These are phyloP conservation scores for Deuterostichococcus epilithicus DNA, from an alignment of 139 green algal species.

Conservation along the genomic window DNA sequence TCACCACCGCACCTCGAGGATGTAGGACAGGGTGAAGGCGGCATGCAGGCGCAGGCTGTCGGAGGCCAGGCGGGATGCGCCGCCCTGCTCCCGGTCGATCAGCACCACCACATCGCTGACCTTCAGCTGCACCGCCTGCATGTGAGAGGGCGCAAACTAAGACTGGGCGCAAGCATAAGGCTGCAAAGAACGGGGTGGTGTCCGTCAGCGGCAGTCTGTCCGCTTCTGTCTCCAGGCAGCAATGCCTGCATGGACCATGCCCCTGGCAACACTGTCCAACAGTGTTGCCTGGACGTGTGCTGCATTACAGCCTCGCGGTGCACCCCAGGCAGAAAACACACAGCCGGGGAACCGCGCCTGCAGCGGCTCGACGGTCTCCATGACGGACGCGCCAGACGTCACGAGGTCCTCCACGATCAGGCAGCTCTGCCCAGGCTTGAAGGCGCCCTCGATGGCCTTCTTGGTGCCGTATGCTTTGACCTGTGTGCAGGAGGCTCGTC, in stretches of 20 bases:
- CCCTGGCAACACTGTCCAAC: no score
- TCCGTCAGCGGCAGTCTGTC: no score
- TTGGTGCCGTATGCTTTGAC: slow-evolving; percentile 98
- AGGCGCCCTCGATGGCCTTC: slow-evolving; percentile 97
- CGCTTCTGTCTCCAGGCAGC: not conserved
- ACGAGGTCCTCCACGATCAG: slow-evolving; percentile 98
- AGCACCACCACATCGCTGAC: slow-evolving; percentile 89
- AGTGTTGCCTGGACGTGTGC: not conserved
- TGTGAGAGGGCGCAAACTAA: no score
- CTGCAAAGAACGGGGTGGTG: no score
- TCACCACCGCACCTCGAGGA: slow-evolving; percentile 54
- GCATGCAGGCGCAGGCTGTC: slow-evolving; percentile 80
- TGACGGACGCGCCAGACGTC: slow-evolving; percentile 88
- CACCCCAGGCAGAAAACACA: not conserved
- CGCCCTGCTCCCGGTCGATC: slow-evolving; percentile 98
- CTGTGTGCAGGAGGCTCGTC: slow-evolving; percentile 14
- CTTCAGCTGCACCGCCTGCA: slow-evolving; percentile 72
- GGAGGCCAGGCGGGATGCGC: slow-evolving; percentile 61
- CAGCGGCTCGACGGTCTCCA: slow-evolving; percentile 95
- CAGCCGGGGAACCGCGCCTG: no score
- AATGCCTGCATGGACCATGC: no score
- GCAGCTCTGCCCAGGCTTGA: slow-evolving; percentile 80
- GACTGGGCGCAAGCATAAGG: no score
- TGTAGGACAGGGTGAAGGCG: slow-evolving; percentile 63
- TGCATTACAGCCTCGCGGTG: no score